phyloP scores from a whole-genome alignment of 257 asterid species.

The Coffea canephora region DNA sequence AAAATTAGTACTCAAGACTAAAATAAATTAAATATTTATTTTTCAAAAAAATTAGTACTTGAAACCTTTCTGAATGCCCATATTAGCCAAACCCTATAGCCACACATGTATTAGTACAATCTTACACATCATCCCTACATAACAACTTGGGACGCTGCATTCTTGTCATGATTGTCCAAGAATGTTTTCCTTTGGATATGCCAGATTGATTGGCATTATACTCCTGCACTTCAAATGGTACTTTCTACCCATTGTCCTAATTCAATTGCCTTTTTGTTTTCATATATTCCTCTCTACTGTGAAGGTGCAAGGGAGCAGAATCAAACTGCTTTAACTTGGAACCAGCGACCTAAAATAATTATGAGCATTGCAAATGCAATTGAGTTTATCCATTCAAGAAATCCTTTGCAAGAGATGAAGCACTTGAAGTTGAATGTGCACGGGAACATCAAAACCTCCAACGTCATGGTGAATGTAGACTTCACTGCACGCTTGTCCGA shows the following conservation, averaged over 20 bases:
- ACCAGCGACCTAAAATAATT: constrained; percentile 37
- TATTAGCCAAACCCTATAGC: too few species aligned
- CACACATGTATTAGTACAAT: too few species aligned
- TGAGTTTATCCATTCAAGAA: constrained; percentile 46
- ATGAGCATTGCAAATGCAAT: constrained; percentile 42
- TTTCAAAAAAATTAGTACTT: too few species aligned
- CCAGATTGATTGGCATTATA: background rate
- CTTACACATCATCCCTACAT: too few species aligned
- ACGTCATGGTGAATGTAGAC: constrained; percentile 46
- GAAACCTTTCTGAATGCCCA: too few species aligned
- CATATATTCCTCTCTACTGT: too few species aligned
- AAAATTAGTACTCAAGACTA: too few species aligned
- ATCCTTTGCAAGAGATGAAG: constrained; percentile 32
- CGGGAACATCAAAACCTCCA: constrained; percentile 60
- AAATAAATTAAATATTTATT: too few species aligned
- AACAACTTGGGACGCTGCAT: too few species aligned
- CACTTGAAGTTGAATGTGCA: constrained; percentile 43
- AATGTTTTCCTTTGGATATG: too few species aligned
- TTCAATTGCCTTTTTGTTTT: background rate
- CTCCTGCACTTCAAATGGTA: background rate
- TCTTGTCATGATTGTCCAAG: too few species aligned
- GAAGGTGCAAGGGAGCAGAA: constrained; percentile 49
- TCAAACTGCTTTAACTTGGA: constrained; percentile 51
- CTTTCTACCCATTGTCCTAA: too few species aligned
- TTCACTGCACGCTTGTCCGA: constrained; percentile 45